phyloP scores from a whole-genome alignment of 805 yeast genomes.

The Millerago galiae region DNA sequence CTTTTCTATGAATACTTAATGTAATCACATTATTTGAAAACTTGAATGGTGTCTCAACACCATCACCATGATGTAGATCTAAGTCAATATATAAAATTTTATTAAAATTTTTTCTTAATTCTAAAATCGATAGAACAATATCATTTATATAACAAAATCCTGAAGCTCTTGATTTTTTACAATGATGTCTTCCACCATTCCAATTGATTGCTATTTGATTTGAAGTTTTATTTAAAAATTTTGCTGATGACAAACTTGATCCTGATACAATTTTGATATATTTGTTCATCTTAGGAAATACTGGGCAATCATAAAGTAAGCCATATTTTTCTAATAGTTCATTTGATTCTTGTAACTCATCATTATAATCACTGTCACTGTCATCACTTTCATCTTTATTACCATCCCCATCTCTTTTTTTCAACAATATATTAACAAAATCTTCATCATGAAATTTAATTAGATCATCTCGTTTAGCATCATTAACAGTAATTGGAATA shows the following conservation, averaged over 20 bases:
- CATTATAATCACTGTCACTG: neutral
- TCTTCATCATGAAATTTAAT: conserved; percentile 41
- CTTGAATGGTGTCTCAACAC: conserved; percentile 61
- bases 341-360: neutral
- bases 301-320: conserved; percentile 55
- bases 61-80: conserved; percentile 80
- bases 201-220: conserved; percentile 48
- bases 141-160: conserved; percentile 77
- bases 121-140: conserved; percentile 48
- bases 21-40: conserved; percentile 50
- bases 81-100: conserved; percentile 58
- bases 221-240: conserved; percentile 21
- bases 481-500: conserved; percentile 21
- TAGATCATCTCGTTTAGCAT: conserved; percentile 33
- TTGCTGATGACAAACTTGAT: conserved; percentile 47
- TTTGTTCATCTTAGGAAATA: conserved; percentile 45
- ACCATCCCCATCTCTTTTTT: conserved; percentile 4
- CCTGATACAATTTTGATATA: conserved; percentile 50
- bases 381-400: conserved; percentile 1
- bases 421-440: conserved; percentile 33
- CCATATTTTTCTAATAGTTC: conserved; percentile 34
- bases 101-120: conserved; percentile 39
- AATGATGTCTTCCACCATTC: conserved; percentile 80
- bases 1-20: conserved; percentile 58
- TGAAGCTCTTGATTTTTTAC: conserved; percentile 44